Base-by-base conservation (phyloP, 1,284 basidiomycete genomes). In the Polyporus tsugae region DNA sequence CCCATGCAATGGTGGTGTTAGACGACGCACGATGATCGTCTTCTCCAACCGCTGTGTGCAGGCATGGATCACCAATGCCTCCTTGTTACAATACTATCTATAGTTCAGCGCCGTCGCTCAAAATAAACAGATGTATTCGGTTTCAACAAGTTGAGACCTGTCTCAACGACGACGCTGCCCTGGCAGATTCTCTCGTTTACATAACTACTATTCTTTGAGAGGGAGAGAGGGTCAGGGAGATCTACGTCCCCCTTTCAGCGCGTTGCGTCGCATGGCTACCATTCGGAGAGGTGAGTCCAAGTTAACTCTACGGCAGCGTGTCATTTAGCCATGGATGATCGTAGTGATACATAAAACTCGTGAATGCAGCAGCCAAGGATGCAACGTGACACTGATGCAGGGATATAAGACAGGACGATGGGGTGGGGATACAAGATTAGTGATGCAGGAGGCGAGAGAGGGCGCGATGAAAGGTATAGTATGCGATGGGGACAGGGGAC, bases 341-440 rank as follows among this genome's bases (percentile, higher is more conserved):
- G 46, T 63, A 10, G 22, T 63, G 33, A 52, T 63, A 63, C 62
- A 63, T 52, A 41, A 42, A 62, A 13, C 15, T 55, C 62, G 62
- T 63, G 49, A 53, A 39, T 63, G 46, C 49, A 39, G 7, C 15
- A 36, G 35, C 5, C 39, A 10, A 44, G 22, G 58, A 60, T 60
- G 22, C 11, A 39, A 13, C 36, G 58, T 60, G 58, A 6, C 7
- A 42, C 13, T 6, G 0, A 41, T 53, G 22, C 13, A 36, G 22
- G 35, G 6, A 44, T 15, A 25, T 6, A 38, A 33, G 22, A 36
- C 38, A 15, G 11, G 11, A 19, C 1, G 29, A 41, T 19, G 49
- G 19, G 38, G 22, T 57, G 62, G 39, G 17, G 39, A 49, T 60
- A 60, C 62, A 44, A 15, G 38, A 64, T 64, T 64, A 64, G 38